phyloP scores from a whole-genome alignment of 768 basidiomycete genomes.

The Dioszegia hungarica region DNA sequence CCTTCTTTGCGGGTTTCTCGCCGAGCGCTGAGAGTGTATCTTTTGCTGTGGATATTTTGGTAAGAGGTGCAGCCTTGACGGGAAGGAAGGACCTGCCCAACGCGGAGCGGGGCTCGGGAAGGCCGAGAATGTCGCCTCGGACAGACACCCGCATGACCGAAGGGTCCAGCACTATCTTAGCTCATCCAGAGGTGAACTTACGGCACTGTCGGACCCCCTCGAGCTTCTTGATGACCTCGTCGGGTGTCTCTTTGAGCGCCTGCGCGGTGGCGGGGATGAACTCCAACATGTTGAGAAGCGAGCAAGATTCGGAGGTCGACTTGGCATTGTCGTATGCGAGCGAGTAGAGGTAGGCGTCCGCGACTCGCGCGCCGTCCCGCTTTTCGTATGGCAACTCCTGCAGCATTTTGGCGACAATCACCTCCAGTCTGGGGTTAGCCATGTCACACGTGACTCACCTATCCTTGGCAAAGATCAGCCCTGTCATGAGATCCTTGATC shows the following conservation, averaged over 20 bases:
- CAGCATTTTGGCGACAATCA: slow-evolving; percentile 78
- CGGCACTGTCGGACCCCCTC: slow-evolving; percentile 65
- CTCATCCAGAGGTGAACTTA: slow-evolving; percentile 51
- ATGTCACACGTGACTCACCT: slow-evolving; percentile 22
- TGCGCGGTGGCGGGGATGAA: slow-evolving; percentile 71
- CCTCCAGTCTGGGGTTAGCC: slow-evolving; percentile 59
- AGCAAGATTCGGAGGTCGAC: slow-evolving; percentile 65
- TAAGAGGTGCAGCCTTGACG: slow-evolving; percentile 56
- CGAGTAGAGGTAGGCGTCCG: slow-evolving; percentile 65
- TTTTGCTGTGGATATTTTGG: slow-evolving; percentile 62
- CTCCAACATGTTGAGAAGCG: slow-evolving; percentile 69
- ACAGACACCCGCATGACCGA: slow-evolving; percentile 81
- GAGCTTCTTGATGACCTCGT: slow-evolving; percentile 66
- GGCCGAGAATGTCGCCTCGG: slow-evolving; percentile 71
- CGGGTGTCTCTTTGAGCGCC: slow-evolving; percentile 67
- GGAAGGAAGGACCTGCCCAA: slow-evolving; percentile 69
- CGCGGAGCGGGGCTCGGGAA: slow-evolving; percentile 66
- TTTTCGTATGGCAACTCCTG: slow-evolving; percentile 88
- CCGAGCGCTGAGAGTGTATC: slow-evolving; percentile 74
- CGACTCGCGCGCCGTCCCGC: slow-evolving; percentile 76
- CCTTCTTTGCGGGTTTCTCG: slow-evolving; percentile 66
- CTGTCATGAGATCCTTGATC: slow-evolving; percentile 49
- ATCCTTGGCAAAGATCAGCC: slow-evolving; percentile 39
- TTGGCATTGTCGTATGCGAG: slow-evolving; percentile 61
- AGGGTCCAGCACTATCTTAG: slow-evolving; percentile 67